Conservation (phyloP, 768 basidiomycete genomes). For the Chalciporus pseudorubinellus region DNA sequence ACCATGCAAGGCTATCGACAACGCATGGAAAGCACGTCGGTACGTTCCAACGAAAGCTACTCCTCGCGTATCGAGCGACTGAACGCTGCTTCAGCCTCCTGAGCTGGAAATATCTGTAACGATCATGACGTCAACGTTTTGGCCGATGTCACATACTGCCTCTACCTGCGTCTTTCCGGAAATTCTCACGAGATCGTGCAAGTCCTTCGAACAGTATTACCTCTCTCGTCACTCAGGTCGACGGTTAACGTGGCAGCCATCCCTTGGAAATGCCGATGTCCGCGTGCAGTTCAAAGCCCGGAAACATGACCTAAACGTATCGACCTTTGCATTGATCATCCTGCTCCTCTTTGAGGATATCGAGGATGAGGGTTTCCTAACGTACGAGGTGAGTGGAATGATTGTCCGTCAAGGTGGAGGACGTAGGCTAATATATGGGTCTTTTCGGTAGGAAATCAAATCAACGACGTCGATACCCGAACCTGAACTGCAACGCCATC, state of each 20-base stretch:
- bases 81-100: conserved; percentile 51
- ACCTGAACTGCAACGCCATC: conserved; percentile 79
- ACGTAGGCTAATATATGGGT: neutral
- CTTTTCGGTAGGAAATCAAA: conserved; percentile 71
- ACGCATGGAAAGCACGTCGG: conserved; percentile 56
- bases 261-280: conserved; percentile 88
- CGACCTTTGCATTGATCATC: conserved; percentile 85
- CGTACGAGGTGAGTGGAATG: conserved; percentile 60
- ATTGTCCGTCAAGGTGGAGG: neutral
- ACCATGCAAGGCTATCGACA: conserved; percentile 72
- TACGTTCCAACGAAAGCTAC: conserved; percentile 35
- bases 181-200: conserved; percentile 59
- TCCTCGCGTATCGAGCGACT: conserved; percentile 1
- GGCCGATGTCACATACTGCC: conserved; percentile 77
- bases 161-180: conserved; percentile 68
- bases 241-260: conserved; percentile 88
- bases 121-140: conserved; percentile 95
- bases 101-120: conserved; percentile 81
- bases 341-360: conserved; percentile 83
- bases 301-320: conserved; percentile 88
- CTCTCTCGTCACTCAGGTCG: conserved; percentile 86
- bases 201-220: conserved; percentile 88
- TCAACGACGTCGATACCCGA: conserved; percentile 72
- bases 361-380: conserved; percentile 63
- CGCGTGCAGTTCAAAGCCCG: conserved; percentile 74